Evolutionary conservation across 345 rosid genomes (phyloP), one percentile per base, ranked within the genome.

Genomic region (Camelina hispida): DNA sequence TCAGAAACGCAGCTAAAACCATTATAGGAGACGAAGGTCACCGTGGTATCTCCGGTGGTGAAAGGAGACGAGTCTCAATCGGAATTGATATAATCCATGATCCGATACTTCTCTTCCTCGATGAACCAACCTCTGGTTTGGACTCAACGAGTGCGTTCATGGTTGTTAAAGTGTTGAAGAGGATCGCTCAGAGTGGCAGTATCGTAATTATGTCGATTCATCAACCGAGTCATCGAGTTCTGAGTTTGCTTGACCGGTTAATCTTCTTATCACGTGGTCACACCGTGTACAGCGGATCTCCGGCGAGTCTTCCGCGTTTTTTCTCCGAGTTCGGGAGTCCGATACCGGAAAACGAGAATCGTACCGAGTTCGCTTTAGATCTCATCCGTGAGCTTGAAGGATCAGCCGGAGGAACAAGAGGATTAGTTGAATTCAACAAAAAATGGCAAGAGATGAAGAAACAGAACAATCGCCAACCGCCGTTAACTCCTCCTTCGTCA

Each of bases 11-110:
- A 0, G 98, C 98, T 4, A 87, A 86, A 47, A 43, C 48, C 1
- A 43, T 43, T 2, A 43, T 43, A 2, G 99, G 99, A 2, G 98
- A 95, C 55, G 99, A 95, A 81, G 98, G 97, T 4, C 99, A 90
- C 80, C 85, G 99, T 1, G 99, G 99, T 0, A 97, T 95, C 63
- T 92, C 98, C 2, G 99, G 98, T 0, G 98, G 99, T 1, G 99
- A 95, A 72, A 82, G 98, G 6, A 83, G 99, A 55, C 83, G 99
- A 10, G 99, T 92, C 4, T 95, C 99, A 0, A 95, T 95, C 0
- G 99, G 99, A 0, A 95, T 81, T 9, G 99, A 95, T 61, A 90
- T 95, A 13, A 89, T 95, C 56, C 99, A 95, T 22, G 99, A 95
- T 40, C 99, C 98, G 1, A 92, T 95, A 38, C 40, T 95, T 7